Evolutionary conservation across 169 alveolate genomes (phyloP).

Genomic region (Eimeria zaria): DNA sequence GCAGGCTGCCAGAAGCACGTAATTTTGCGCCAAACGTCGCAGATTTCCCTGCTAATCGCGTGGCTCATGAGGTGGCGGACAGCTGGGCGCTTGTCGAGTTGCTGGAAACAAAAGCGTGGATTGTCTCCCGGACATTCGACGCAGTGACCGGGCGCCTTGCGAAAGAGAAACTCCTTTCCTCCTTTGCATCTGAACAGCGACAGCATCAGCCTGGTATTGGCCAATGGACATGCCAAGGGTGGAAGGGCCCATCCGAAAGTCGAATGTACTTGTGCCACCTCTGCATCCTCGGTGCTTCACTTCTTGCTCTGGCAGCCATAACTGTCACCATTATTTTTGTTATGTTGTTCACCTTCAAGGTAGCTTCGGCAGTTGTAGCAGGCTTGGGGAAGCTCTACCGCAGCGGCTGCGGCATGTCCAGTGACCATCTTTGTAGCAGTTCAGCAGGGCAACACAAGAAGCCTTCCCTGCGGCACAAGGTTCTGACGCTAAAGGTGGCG

Average conservation of each 20-base stretch:
- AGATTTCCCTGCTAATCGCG: neutral
- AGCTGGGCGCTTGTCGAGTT: conserved; percentile 69
- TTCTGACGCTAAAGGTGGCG: neutral
- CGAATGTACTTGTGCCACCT: conserved; percentile 57
- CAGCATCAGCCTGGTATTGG: conserved; percentile 49
- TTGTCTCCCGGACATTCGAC: conserved; percentile 56
- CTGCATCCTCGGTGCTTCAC: conserved; percentile 48
- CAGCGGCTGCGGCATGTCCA: neutral
- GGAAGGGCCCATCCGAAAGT: conserved; percentile 78
- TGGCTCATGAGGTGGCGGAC: conserved; percentile 49
- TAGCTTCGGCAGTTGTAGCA: neutral
- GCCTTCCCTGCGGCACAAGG: neutral
- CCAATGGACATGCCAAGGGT: conserved; percentile 67
- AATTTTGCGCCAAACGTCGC: neutral
- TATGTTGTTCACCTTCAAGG: neutral
- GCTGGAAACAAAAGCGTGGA: conserved; percentile 67
- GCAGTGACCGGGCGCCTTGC: conserved; percentile 72
- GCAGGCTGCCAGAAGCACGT: neutral
- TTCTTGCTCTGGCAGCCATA: conserved; percentile 32
- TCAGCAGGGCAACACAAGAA: neutral
- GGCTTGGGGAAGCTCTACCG: neutral
- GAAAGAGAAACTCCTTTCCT: conserved; percentile 58
- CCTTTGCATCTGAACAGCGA: conserved; percentile 66
- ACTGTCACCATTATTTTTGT: neutral
- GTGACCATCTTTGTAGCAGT: neutral